phyloP scores from a whole-genome alignment of 2,329 filamentous ascomycete species.

The Nemania bipapillata region DNA sequence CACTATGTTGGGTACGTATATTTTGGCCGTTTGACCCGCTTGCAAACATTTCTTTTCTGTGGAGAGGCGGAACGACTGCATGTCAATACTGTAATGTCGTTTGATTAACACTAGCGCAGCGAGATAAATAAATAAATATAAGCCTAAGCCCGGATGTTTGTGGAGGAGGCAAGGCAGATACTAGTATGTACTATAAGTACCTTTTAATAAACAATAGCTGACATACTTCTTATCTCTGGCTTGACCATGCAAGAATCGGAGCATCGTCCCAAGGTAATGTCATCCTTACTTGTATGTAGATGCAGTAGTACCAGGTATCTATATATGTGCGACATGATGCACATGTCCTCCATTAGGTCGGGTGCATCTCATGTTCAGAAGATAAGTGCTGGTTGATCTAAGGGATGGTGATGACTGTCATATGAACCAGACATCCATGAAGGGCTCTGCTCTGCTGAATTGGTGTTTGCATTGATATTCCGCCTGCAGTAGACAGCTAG shows the following conservation, averaged over 20 bases:
- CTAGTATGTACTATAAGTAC: too few relatives aligned
- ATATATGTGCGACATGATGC: too few relatives aligned
- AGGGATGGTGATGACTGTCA: background rate
- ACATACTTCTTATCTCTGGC: background rate
- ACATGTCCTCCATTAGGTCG: background rate
- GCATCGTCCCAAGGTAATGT: too few relatives aligned
- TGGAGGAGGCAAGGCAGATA: background rate
- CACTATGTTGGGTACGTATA: background rate
- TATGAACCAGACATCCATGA: background rate
- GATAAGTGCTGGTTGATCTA: background rate
- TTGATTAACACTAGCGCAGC: background rate
- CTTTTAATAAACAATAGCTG: too few relatives aligned
- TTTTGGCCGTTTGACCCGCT: constrained; percentile 7
- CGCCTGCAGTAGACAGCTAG: background rate
- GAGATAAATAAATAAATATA: background rate
- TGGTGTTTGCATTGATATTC: background rate
- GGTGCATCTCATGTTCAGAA: background rate
- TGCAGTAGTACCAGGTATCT: too few relatives aligned
- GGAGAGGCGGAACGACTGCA: background rate
- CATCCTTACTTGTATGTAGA: too few relatives aligned
- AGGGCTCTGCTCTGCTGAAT: background rate
- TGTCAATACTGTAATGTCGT: background rate
- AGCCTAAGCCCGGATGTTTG: background rate
- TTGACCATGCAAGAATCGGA: background rate
- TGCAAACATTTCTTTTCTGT: background rate